Conservation (phyloP, 1,284 basidiomycete species). For the Chalciporus sp. region DNA sequence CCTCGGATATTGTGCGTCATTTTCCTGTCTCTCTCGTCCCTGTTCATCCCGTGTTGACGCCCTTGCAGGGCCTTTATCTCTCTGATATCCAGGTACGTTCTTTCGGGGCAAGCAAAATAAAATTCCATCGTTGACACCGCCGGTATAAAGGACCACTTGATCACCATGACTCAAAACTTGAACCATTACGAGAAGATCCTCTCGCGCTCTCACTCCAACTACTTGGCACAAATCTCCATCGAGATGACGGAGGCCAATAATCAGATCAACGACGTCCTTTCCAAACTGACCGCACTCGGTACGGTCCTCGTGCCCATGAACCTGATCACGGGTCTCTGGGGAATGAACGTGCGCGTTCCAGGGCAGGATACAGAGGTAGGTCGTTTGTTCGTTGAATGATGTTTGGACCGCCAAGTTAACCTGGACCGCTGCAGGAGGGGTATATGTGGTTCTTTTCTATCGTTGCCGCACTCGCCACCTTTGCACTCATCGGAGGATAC, state of each 20-base stretch:
- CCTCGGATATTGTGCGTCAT: slow-evolving; percentile 87
- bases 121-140: neutral
- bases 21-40: slow-evolving; percentile 2
- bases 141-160: slow-evolving; percentile 81
- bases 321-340: slow-evolving; percentile 89
- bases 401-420: neutral
- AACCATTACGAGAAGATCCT: slow-evolving; percentile 99
- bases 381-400: slow-evolving; percentile 6
- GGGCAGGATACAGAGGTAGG: slow-evolving; percentile 66
- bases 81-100: slow-evolving; percentile 79
- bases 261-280: slow-evolving; percentile 98
- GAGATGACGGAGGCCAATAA: slow-evolving; percentile 99
- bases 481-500: slow-evolving; percentile 82
- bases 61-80: slow-evolving; percentile 80
- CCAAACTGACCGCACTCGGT: slow-evolving; percentile 98
- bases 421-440: slow-evolving; percentile 34
- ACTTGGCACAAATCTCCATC: slow-evolving; percentile 96
- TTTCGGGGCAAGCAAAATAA: neutral
- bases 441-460: slow-evolving; percentile 88
- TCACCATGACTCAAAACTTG: slow-evolving; percentile 99
- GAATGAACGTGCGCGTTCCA: slow-evolving; percentile 93
- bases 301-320: slow-evolving; percentile 98
- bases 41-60: neutral
- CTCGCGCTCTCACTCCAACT: slow-evolving; percentile 98
- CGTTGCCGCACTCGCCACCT: slow-evolving; percentile 73